Percentiles rank a stretch among this genome's conserved stretches.
These are phyloP conservation scores for Arachis hypogaea DNA, from an alignment of 306 rosid genomes.

Conservation along the genomic window DNA sequence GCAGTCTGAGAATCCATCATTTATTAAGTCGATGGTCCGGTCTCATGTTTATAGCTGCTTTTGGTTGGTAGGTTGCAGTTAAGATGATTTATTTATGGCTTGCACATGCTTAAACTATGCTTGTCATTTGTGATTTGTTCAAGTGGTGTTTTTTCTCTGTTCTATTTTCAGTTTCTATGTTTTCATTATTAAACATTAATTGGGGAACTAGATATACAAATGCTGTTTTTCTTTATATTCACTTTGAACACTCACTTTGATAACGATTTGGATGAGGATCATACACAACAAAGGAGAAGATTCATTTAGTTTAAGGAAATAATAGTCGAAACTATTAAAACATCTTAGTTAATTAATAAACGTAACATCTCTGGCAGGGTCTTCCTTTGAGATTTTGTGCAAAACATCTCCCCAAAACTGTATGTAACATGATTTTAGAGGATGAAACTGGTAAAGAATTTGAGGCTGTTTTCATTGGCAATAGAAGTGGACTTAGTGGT, in stretches of 20 bases:
- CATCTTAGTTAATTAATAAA: constrained; percentile 3
- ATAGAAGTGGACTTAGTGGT: constrained; percentile 70
- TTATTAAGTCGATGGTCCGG: constrained; percentile 76
- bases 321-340: not conserved
- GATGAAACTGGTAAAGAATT: constrained; percentile 66
- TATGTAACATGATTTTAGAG: constrained; percentile 54
- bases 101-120: not conserved
- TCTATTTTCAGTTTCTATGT: not conserved
- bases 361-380: constrained; percentile 46
- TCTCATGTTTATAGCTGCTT: constrained; percentile 92
- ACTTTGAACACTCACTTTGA: not conserved
- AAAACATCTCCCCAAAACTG: constrained; percentile 56
- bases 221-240: not conserved
- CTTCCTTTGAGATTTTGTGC: constrained; percentile 69
- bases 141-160: not conserved
- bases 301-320: not conserved
- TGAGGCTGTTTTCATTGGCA: constrained; percentile 57
- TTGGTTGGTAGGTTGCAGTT: constrained; percentile 74
- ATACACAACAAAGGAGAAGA: not conserved
- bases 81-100: not conserved
- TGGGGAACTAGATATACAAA: not conserved
- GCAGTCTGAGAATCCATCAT: constrained; percentile 54
- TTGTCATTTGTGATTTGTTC: constrained; percentile 2
- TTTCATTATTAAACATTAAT: not conserved
- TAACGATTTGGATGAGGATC: not conserved